Evolutionary conservation across 495 filamentous ascomycete genomes (phyloP), one percentile per base, ranked within the genome.

Genomic region (Penicillium tannophilum): DNA sequence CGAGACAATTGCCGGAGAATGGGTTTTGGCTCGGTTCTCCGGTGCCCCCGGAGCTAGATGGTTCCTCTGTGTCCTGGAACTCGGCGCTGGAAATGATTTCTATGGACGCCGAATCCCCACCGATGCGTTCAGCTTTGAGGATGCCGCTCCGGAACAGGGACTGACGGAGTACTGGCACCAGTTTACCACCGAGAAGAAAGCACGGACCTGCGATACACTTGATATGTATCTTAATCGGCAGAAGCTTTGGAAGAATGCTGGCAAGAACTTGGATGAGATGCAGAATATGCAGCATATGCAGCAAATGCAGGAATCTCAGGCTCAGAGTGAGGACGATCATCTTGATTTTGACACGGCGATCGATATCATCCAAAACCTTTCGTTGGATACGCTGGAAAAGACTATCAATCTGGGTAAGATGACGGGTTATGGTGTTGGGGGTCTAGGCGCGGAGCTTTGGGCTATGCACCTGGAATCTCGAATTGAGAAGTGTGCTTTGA

Each of bases 11-110:
- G 79, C 74, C 2, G 76, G 77, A 23, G 76, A 79, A 66, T 82
- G 79, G 79, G 77, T 82, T 30, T 64, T 82, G 16, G 76, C 72
- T 9, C 67, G 78, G 17, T 79, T 79, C 60, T 74, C 76, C 0
- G 73, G 74, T 2, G 64, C 68, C 12, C 59, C 69, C 1, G 70
- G 68, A 0, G 76, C 79, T 5, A 71, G 75, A 30, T 80, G 77
- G 79, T 79, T 79, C 68, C 70, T 82, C 14, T 80, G 76, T 59
- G 65, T 74, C 47, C 63, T 80, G 11, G 75, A 76, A 55, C 65
- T 82, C 1, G 58, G 62, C 51, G 46, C 46, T 26, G 46, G 46
- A 19, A 49, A 49, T 10, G 46, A 49, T 10, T 49, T 49, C 26
- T 49, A 49, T 10, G 46, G 46, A 31, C 46, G 26, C 9, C 46